Evolutionary conservation across 2,329 filamentous ascomycete species (phyloP).

Genomic region (Botrytis medusae): DNA sequence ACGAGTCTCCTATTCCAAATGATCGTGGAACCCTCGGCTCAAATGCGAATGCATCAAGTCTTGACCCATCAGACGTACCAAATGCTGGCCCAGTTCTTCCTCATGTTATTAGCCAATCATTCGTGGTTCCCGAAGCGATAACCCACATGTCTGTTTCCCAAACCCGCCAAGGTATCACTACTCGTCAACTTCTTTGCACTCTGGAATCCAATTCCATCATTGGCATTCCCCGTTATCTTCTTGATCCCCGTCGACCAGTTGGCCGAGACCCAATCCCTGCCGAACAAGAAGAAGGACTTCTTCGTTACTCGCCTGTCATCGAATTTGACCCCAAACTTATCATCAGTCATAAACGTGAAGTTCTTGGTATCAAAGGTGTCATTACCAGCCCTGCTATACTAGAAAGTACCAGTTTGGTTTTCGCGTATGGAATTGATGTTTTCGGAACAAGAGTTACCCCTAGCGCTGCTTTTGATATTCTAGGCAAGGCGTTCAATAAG

Average conservation of each 20-base stretch:
- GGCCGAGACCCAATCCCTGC: conserved; percentile 77
- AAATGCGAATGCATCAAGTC: conserved; percentile 72
- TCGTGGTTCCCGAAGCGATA: conserved; percentile 76
- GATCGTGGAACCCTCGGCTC: conserved; percentile 78
- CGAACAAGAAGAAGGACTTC: conserved; percentile 81
- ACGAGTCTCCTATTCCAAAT: conserved; percentile 80
- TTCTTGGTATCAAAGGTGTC: conserved; percentile 72
- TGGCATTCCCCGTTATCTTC: conserved; percentile 72
- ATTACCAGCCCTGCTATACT: conserved; percentile 75
- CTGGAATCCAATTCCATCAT: conserved; percentile 74
- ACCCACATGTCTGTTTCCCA: conserved; percentile 79
- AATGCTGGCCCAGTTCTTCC: conserved; percentile 60
- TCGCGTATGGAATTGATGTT: conserved; percentile 84
- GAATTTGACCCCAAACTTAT: conserved; percentile 82
- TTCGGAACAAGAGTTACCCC: conserved; percentile 87
- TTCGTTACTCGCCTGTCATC: conserved; percentile 71
- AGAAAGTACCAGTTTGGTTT: conserved; percentile 88
- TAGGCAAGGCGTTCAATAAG: conserved; percentile 94
- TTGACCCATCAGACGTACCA: conserved; percentile 61
- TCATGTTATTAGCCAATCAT: conserved; percentile 76
- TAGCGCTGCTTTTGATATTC: conserved; percentile 84
- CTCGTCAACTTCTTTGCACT: conserved; percentile 76
- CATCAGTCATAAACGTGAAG: conserved; percentile 78
- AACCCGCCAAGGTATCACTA: conserved; percentile 88
- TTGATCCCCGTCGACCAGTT: conserved; percentile 85